Evolutionary conservation across 2,329 filamentous ascomycete genomes (phyloP).

Genomic region (Ophiostoma quercus): DNA sequence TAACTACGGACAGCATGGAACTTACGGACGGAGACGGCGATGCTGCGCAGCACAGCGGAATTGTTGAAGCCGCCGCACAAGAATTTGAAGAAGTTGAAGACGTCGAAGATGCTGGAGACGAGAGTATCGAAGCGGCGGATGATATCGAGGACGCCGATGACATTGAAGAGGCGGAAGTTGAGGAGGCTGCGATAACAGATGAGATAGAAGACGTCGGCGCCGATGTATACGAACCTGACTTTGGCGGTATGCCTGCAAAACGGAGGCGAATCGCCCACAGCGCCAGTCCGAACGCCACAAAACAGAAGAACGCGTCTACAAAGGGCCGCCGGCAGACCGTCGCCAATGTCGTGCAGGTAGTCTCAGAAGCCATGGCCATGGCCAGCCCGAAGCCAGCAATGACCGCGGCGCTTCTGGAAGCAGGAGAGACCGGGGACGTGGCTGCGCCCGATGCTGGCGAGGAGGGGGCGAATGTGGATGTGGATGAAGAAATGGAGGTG

Average conservation of each 20-base stretch:
- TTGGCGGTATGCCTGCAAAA: background rate
- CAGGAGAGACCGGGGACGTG: background rate
- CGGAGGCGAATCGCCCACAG: conserved; percentile 3
- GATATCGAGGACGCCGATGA: background rate
- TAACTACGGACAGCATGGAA: background rate
- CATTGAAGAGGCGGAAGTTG: background rate
- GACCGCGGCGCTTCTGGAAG: background rate
- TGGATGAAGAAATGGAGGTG: background rate
- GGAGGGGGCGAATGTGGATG: background rate
- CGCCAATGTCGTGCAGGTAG: background rate
- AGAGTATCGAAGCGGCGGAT: too few relatives aligned
- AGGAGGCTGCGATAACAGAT: background rate
- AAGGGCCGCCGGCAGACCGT: background rate
- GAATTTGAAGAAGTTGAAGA: background rate
- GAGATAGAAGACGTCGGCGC: background rate
- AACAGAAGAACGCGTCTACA: background rate
- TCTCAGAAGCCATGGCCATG: background rate
- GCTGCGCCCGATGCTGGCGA: background rate
- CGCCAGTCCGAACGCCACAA: background rate
- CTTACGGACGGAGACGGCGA: background rate
- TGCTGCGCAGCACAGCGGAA: too few relatives aligned
- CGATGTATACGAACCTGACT: background rate
- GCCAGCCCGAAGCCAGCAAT: background rate
- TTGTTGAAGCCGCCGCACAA: background rate
- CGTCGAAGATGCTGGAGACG: too few relatives aligned